Evolutionary conservation across 371 early-diverging fungal species (phyloP).

Genomic region (Funneliformis caledonium): DNA sequence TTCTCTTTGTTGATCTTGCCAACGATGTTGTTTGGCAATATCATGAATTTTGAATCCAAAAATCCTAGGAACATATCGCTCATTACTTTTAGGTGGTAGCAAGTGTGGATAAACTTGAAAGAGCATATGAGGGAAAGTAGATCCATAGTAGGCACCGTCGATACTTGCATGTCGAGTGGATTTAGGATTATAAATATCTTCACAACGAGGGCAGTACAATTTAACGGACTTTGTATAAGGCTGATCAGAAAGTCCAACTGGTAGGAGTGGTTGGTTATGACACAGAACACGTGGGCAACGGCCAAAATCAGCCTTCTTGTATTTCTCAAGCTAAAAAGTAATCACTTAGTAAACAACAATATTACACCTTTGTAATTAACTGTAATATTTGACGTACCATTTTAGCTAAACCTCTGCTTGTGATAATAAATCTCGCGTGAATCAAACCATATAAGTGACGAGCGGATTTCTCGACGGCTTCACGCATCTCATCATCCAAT

Average conservation of each 20-base stretch:
- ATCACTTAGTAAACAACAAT: not conserved
- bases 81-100: slow-evolving; percentile 68
- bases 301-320: slow-evolving; percentile 91
- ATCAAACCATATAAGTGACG: slow-evolving; percentile 91
- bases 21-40: slow-evolving; percentile 83
- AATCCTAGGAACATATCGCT: slow-evolving; percentile 91
- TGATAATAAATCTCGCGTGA: slow-evolving; percentile 92
- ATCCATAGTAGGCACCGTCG: slow-evolving; percentile 98
- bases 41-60: slow-evolving; percentile 96
- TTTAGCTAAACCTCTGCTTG: slow-evolving; percentile 82
- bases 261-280: slow-evolving; percentile 79
- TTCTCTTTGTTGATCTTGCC: slow-evolving; percentile 85
- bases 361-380: not conserved
- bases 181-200: slow-evolving; percentile 94
- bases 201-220: slow-evolving; percentile 91
- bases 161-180: slow-evolving; percentile 78
- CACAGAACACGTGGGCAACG: slow-evolving; percentile 94
- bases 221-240: slow-evolving; percentile 85
- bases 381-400: slow-evolving; percentile 63
- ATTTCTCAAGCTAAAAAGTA: slow-evolving; percentile 75
- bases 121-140: slow-evolving; percentile 96
- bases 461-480: slow-evolving; percentile 77
- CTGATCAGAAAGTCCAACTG: slow-evolving; percentile 89
- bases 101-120: slow-evolving; percentile 90
- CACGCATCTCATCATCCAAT: slow-evolving; percentile 70